Percentiles rank a stretch among this genome's conserved stretches.
phyloP scores from a whole-genome alignment of 192 early-diverging fungal species.

The Backusella westeae region DNA sequence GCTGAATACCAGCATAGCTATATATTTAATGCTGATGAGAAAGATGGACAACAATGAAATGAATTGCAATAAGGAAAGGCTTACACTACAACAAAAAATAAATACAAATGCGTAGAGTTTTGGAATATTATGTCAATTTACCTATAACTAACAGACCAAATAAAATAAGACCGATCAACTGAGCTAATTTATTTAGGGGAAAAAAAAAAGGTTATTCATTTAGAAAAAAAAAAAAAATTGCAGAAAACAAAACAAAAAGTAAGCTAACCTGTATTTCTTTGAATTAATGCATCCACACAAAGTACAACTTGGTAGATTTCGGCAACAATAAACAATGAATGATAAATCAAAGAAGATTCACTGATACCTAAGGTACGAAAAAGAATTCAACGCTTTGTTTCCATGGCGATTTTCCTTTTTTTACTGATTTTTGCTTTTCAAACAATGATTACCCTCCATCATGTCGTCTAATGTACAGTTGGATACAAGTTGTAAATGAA shows the following conservation, averaged over 20 bases:
- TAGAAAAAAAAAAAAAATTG: not conserved
- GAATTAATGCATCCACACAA: conserved; percentile 35
- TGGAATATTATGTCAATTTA: conserved; percentile 9
- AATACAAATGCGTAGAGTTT: not conserved
- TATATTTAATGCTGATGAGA: not conserved
- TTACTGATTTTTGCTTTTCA: not conserved
- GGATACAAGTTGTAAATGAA: conserved; percentile 28
- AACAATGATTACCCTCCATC: conserved; percentile 18
- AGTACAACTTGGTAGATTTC: conserved; percentile 37
- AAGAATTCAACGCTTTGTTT: not conserved
- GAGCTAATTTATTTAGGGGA: conserved; percentile 9
- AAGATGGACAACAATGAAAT: not conserved
- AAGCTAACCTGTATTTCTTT: conserved; percentile 35
- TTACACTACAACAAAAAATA: not conserved
- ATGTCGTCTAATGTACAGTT: conserved; percentile 20
- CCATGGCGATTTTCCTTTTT: not conserved
- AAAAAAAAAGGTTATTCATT: not conserved
- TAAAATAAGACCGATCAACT: conserved; percentile 25
- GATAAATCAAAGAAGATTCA: conserved; percentile 41
- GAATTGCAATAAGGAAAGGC: conserved; percentile 3
- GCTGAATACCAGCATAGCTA: conserved; percentile 39
- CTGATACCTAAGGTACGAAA: conserved; percentile 27
- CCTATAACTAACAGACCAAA: conserved; percentile 40
- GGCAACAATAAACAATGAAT: conserved; percentile 34
- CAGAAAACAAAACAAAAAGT: not conserved